These are phyloP conservation scores for Xylaria sp. DNA, from an alignment of 2,329 filamentous ascomycete genomes.

Conservation along the genomic window DNA sequence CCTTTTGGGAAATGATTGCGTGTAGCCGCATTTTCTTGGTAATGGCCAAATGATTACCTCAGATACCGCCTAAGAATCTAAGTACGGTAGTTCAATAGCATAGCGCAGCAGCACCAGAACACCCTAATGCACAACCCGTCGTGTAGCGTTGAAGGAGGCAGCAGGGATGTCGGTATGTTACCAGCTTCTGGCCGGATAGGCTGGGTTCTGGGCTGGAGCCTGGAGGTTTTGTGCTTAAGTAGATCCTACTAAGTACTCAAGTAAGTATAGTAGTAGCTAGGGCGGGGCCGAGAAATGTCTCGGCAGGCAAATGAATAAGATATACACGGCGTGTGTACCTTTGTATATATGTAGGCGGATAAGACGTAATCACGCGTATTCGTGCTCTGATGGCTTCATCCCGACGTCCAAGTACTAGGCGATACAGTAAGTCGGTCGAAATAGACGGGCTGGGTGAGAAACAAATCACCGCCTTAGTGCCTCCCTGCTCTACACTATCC, in stretches of 20 bases:
- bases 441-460: constrained; percentile 4
- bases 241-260: neutral
- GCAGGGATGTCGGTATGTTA: neutral
- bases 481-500: neutral
- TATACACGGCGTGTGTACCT: neutral
- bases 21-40: neutral
- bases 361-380: constrained; percentile 26
- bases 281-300: neutral
- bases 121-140: neutral
- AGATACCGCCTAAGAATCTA: neutral
- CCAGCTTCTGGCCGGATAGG: neutral
- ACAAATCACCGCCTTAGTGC: constrained; percentile 13
- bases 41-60: neutral
- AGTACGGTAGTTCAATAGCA: neutral
- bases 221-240: neutral
- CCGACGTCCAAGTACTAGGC: constrained; percentile 1
- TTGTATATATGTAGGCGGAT: neutral
- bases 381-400: constrained; percentile 23
- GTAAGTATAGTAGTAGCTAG: too few relatives aligned
- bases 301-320: constrained; percentile 12
- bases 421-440: constrained; percentile 28
- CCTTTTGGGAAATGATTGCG: neutral
- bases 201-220: neutral
- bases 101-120: neutral
- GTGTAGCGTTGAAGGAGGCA: neutral